A percentile compares a stretch with the other conserved stretches of the same genome.
Evolutionary conservation across 2,329 filamentous ascomycete genomes (phyloP).

Genomic region (Pseudocercospora macadamiae): DNA sequence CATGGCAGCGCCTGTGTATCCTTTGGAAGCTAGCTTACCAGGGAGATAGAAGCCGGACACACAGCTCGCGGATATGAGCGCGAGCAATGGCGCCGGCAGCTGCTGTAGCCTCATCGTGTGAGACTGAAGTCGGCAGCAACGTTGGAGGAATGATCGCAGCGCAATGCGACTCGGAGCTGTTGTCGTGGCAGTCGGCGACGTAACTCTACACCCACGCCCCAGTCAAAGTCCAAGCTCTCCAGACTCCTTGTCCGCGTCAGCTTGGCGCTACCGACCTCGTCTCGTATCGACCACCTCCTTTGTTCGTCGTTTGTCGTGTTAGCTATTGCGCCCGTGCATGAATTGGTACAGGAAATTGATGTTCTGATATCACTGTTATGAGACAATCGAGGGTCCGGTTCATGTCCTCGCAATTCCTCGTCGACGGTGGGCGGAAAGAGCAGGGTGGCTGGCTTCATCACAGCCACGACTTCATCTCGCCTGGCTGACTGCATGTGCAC

Average conservation of each 20-base stretch:
- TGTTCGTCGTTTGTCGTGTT: too few relatives aligned
- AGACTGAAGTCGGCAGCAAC: neutral
- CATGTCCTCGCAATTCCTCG: too few relatives aligned
- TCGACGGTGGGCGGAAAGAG: too few relatives aligned
- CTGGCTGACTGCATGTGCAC: too few relatives aligned
- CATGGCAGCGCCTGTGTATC: too few relatives aligned
- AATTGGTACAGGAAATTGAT: too few relatives aligned
- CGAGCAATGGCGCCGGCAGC: conserved; percentile 27
- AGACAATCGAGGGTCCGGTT: too few relatives aligned
- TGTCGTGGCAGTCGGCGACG: neutral
- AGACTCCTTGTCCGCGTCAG: neutral
- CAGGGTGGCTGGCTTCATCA: too few relatives aligned
- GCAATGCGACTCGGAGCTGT: conserved; percentile 6
- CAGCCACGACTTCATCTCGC: too few relatives aligned
- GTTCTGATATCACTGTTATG: too few relatives aligned
- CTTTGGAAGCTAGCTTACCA: conserved; percentile 50
- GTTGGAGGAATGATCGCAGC: conserved; percentile 3
- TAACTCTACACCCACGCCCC: neutral
- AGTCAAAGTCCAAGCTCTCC: neutral
- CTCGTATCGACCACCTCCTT: neutral
- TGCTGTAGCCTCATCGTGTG: conserved; percentile 28
- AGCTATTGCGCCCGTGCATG: neutral
- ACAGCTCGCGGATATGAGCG: conserved; percentile 33
- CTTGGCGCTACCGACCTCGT: neutral
- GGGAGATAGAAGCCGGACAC: conserved; percentile 78